phyloP scores from a whole-genome alignment of 805 yeast genomes.

The Cyberlindnera euphorbiiphila region DNA sequence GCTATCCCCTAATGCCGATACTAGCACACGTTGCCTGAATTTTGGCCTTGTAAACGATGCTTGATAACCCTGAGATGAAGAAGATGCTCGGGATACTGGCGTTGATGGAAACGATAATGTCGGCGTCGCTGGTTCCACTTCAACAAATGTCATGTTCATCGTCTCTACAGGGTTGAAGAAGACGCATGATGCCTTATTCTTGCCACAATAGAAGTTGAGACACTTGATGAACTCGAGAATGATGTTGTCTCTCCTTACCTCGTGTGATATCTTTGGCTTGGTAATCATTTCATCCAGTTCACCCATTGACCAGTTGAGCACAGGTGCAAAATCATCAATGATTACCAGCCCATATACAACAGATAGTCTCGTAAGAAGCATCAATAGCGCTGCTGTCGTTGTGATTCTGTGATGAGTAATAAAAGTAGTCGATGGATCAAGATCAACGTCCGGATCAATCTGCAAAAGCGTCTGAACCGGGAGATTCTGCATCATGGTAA shows the following conservation, averaged over 20 bases:
- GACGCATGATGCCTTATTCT: slow-evolving; percentile 16
- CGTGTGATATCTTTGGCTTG: slow-evolving; percentile 6
- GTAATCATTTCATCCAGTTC: slow-evolving; percentile 11
- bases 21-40: slow-evolving; percentile 21
- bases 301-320: slow-evolving; percentile 13
- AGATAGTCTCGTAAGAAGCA: slow-evolving; percentile 5
- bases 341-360: slow-evolving; percentile 16
- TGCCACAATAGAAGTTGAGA: slow-evolving; percentile 16
- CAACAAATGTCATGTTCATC: slow-evolving; percentile 23
- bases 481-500: slow-evolving; percentile 20
- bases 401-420: slow-evolving; percentile 5
- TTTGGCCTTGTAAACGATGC: no score
- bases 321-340: slow-evolving; percentile 24
- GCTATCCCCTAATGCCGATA: slow-evolving; percentile 22
- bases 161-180: slow-evolving; percentile 19
- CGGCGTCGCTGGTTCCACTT: slow-evolving; percentile 5
- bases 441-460: slow-evolving; percentile 2
- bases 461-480: background rate
- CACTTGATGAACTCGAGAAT: slow-evolving; percentile 17
- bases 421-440: background rate
- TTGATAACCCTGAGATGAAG: no score
- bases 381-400: slow-evolving; percentile 2
- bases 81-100: no score
- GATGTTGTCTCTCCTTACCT: slow-evolving; percentile 10
- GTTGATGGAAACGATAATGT: slow-evolving; percentile 4